Percentiles rank a stretch among this genome's conserved stretches.
phyloP scores from a whole-genome alignment of 768 basidiomycete genomes.

The Boletus subcaerulescens region DNA sequence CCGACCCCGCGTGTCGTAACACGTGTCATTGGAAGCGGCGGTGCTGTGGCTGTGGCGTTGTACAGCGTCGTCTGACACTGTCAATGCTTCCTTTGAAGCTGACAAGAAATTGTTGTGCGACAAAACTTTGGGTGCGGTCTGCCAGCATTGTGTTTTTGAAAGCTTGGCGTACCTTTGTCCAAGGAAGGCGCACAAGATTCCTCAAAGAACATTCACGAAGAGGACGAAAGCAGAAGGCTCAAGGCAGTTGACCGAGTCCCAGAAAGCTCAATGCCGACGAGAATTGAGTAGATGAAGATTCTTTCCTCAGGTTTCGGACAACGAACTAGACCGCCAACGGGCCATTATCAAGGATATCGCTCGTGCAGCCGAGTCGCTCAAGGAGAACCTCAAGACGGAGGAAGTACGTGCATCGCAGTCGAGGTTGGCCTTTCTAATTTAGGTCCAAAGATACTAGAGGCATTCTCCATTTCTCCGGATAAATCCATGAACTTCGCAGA shows the following conservation, averaged over 20 bases:
- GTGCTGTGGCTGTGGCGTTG: too few species aligned
- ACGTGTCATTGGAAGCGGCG: too few species aligned
- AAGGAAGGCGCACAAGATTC: slow-evolving; percentile 7
- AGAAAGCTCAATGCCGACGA: slow-evolving; percentile 50
- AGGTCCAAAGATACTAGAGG: slow-evolving; percentile 59
- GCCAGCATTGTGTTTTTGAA: too few species aligned
- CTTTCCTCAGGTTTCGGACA: slow-evolving; percentile 55
- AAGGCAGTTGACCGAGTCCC: slow-evolving; percentile 46
- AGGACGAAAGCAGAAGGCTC: background rate
- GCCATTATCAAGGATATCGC: slow-evolving; percentile 69
- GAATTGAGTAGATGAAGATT: slow-evolving; percentile 74
- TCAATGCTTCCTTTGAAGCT: too few species aligned
- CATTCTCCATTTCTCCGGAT: slow-evolving; percentile 68
- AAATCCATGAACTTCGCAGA: slow-evolving; percentile 65
- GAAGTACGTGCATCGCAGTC: slow-evolving; percentile 47
- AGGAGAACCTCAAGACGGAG: slow-evolving; percentile 70
- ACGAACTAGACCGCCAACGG: slow-evolving; percentile 47
- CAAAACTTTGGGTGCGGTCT: too few species aligned
- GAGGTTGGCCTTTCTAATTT: background rate
- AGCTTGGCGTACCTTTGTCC: background rate
- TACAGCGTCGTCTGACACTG: too few species aligned
- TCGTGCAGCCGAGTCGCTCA: slow-evolving; percentile 55
- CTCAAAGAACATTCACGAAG: slow-evolving; percentile 1
- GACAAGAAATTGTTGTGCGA: too few species aligned
- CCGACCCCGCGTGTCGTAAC: too few species aligned